These are phyloP conservation scores for Chlamydomonas schloesseri DNA, from an alignment of 139 green algal genomes.

Conservation along the genomic window DNA sequence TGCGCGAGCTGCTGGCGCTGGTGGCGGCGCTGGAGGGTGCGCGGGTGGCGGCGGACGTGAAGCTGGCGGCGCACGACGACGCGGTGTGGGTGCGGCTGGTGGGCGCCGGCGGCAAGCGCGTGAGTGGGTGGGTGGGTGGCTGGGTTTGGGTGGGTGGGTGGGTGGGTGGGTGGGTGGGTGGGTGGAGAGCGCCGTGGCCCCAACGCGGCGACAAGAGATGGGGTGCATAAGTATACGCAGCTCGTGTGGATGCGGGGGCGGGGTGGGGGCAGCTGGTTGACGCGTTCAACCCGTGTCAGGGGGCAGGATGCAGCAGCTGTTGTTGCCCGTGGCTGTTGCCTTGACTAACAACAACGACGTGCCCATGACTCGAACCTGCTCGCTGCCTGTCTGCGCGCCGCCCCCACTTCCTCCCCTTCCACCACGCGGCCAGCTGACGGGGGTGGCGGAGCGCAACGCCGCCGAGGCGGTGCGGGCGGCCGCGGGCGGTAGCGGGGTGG, in stretches of 20 bases:
- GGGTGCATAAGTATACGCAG: too few relatives aligned
- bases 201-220: too few relatives aligned
- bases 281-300: too few relatives aligned
- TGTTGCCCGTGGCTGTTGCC: neutral
- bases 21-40: constrained; percentile 1
- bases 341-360: neutral
- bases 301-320: too few relatives aligned
- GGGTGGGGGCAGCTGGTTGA: too few relatives aligned
- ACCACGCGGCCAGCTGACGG: neutral
- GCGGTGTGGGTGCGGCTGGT: constrained; percentile 33
- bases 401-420: neutral
- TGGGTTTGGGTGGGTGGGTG: neutral
- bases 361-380: too few relatives aligned
- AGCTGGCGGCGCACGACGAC: constrained; percentile 9
- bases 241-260: too few relatives aligned
- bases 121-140: neutral
- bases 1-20: neutral
- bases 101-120: neutral
- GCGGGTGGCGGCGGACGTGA: neutral
- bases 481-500: neutral
- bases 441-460: too few relatives aligned
- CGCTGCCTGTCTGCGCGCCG: too few relatives aligned
- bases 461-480: neutral
- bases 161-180: neutral
- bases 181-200: neutral